Evolutionary conservation across 1,284 basidiomycete genomes (phyloP).

Genomic region (Cerioporus squamosus): DNA sequence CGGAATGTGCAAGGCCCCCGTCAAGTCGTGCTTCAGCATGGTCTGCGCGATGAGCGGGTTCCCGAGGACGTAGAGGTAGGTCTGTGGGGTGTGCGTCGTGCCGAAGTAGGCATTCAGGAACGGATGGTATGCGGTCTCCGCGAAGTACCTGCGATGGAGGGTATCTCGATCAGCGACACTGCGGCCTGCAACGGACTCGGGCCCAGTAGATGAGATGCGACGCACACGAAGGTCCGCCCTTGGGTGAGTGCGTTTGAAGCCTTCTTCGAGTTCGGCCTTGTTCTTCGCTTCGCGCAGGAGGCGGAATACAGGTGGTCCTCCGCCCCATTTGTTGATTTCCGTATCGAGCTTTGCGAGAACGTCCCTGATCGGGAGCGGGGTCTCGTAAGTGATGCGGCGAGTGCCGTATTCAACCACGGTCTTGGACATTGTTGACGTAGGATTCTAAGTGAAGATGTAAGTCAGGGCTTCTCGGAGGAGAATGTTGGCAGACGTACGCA

Average conservation of each 20-base stretch:
- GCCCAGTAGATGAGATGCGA: background rate
- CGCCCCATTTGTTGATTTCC: conserved; percentile 45
- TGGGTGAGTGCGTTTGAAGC: conserved; percentile 35
- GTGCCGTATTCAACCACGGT: conserved; percentile 32
- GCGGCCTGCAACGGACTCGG: background rate
- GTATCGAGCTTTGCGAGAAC: conserved; percentile 49
- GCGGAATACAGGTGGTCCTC: conserved; percentile 33
- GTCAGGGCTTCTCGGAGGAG: background rate
- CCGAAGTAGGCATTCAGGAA: conserved; percentile 45
- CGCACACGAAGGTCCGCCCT: conserved; percentile 52
- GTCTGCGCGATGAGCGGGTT: conserved; percentile 57
- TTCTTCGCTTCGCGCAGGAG: conserved; percentile 34
- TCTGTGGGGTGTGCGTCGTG: conserved; percentile 32
- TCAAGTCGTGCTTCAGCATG: conserved; percentile 49
- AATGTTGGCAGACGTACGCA: background rate
- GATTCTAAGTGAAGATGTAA: background rate
- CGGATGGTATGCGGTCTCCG: conserved; percentile 41
- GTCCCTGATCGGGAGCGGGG: conserved; percentile 43
- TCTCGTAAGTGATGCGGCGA: conserved; percentile 50
- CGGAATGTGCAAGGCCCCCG: conserved; percentile 50
- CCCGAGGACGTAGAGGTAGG: conserved; percentile 52
- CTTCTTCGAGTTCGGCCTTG: conserved; percentile 43
- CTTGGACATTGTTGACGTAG: conserved; percentile 23
- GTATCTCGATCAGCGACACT: no score
- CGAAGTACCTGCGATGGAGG: conserved; percentile 45